Evolutionary conservation across 1,284 basidiomycete genomes (phyloP).

Genomic region (Ceraceosorus guamensis): DNA sequence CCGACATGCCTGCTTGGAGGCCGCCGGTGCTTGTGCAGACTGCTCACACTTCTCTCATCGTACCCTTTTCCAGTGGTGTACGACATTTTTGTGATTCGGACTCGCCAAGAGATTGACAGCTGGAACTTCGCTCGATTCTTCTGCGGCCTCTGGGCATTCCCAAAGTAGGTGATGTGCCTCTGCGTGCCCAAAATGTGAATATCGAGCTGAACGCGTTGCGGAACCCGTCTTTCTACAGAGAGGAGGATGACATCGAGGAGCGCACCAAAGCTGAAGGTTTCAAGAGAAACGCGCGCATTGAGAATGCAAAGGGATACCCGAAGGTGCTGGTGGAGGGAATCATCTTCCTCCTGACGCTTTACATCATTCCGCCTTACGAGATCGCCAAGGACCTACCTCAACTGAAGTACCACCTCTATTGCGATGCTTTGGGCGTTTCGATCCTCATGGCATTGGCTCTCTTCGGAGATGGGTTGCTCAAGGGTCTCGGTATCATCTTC

Average conservation of each 20-base stretch:
- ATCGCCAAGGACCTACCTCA: constrained; percentile 32
- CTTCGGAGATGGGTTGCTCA: constrained; percentile 38
- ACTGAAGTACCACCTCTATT: constrained; percentile 37
- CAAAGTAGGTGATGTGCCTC: constrained; percentile 29
- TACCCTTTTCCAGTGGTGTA: constrained; percentile 18
- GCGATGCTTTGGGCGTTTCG: constrained; percentile 24
- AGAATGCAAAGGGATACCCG: constrained; percentile 35
- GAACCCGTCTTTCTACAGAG: background rate
- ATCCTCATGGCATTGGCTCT: constrained; percentile 39
- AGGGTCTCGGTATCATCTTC: constrained; percentile 33
- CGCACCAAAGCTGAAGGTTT: constrained; percentile 27
- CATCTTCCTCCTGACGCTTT: constrained; percentile 26
- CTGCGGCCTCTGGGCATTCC: constrained; percentile 46
- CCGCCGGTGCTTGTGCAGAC: too few species aligned
- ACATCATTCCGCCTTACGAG: constrained; percentile 40
- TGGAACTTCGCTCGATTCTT: constrained; percentile 37
- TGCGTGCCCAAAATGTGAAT: background rate
- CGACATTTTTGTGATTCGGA: constrained; percentile 44
- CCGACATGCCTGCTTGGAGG: too few species aligned
- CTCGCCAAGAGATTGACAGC: constrained; percentile 28
- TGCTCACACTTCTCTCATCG: background rate
- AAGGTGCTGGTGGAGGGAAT: constrained; percentile 28
- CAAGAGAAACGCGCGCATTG: constrained; percentile 24
- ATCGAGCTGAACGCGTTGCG: background rate
- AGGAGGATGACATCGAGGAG: constrained; percentile 29